Percentiles rank a stretch among this genome's conserved stretches.
These are phyloP conservation scores for Syncephalastrum sp. DNA, from an alignment of 371 early-diverging fungal genomes.

Conservation along the genomic window DNA sequence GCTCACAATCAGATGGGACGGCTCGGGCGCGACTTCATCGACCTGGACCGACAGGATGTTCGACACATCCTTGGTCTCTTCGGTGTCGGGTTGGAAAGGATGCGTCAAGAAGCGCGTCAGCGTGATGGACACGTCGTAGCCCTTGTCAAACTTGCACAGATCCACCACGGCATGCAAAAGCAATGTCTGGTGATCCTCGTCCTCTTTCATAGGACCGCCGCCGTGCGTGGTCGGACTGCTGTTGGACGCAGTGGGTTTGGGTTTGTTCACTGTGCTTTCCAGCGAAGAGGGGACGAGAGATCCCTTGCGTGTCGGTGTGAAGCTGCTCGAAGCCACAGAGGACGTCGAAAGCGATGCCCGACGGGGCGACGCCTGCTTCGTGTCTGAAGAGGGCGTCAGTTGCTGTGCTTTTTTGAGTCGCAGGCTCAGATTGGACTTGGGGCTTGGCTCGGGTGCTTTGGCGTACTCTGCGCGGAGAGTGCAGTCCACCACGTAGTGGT, in stretches of 20 bases:
- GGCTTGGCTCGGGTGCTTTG: neutral
- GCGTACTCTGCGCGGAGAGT: neutral
- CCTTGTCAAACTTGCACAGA: slow-evolving; percentile 39
- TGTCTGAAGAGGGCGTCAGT: too few relatives aligned
- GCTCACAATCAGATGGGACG: slow-evolving; percentile 20
- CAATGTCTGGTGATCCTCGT: slow-evolving; percentile 20
- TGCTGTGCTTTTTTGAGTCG: too few relatives aligned
- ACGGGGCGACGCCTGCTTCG: too few relatives aligned
- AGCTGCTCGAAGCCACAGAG: too few relatives aligned
- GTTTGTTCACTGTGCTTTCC: neutral
- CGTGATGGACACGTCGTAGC: slow-evolving; percentile 25
- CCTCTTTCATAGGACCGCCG: neutral
- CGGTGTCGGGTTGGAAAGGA: neutral
- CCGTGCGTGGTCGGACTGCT: slow-evolving; percentile 6
- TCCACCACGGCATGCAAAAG: slow-evolving; percentile 33
- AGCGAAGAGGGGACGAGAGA: neutral
- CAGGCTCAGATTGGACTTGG: slow-evolving; percentile 10
- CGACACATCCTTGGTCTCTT: slow-evolving; percentile 16
- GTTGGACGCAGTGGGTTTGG: slow-evolving; percentile 6
- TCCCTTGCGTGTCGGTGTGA: too few relatives aligned
- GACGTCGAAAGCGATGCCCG: too few relatives aligned
- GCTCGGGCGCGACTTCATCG: slow-evolving; percentile 21
- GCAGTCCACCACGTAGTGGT: too few relatives aligned
- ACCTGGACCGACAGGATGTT: slow-evolving; percentile 15
- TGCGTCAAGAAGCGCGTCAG: slow-evolving; percentile 7